Percentiles rank a stretch among this genome's conserved stretches.
Conservation (phyloP, 108 stramenopile genomes). For the Pseudonitzschia multiseries region DNA sequence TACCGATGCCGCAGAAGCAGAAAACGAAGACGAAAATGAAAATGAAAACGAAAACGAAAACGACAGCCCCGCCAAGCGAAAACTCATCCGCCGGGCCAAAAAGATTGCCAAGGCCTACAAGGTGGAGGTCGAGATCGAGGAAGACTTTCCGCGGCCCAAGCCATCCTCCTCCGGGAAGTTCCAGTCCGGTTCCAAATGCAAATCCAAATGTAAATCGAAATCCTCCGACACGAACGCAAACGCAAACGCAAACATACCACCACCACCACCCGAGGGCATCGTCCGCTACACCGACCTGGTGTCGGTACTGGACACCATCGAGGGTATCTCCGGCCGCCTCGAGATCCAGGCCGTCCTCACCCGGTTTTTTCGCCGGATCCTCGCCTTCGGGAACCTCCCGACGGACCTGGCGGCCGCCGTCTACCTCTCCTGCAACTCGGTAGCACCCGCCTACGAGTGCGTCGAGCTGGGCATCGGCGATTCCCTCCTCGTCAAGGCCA, state of each 20-base stretch:
- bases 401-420: slow-evolving; percentile 76
- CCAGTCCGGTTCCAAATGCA: slow-evolving; percentile 25
- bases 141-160: not conserved
- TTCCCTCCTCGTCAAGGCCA: slow-evolving; percentile 91
- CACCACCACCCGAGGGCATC: not conserved
- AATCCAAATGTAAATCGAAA: no score
- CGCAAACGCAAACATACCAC: no score
- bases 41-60: slow-evolving; percentile 13
- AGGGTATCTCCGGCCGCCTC: slow-evolving; percentile 72
- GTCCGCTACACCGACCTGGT: slow-evolving; percentile 74
- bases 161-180: not conserved
- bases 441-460: slow-evolving; percentile 94
- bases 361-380: slow-evolving; percentile 58
- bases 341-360: slow-evolving; percentile 88
- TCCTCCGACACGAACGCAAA: no score
- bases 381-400: slow-evolving; percentile 19
- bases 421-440: slow-evolving; percentile 86
- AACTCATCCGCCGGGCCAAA: slow-evolving; percentile 7
- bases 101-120: slow-evolving; percentile 34
- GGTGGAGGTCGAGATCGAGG: slow-evolving; percentile 14
- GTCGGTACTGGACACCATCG: slow-evolving; percentile 73
- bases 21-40: slow-evolving; percentile 4
- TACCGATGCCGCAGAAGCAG: not conserved
- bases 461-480: slow-evolving; percentile 98
- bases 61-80: slow-evolving; percentile 22